Percentiles rank a stretch among this genome's conserved stretches.
phyloP scores from a whole-genome alignment of 352 stramenopile genomes.

The Hyaloperonospora brassicae region DNA sequence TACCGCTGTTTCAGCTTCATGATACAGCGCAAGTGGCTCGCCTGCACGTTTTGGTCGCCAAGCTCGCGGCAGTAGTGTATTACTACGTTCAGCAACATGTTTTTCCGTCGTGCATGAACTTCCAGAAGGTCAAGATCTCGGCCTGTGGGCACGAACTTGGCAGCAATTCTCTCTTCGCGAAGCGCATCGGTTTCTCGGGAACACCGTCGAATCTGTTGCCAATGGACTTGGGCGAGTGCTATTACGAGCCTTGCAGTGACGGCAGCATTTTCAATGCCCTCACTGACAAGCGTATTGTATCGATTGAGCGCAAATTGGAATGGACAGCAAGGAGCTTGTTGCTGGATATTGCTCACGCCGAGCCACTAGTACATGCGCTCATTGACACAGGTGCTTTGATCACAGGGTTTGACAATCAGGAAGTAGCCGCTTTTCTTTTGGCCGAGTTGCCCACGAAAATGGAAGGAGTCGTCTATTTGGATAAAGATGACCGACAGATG shows the following conservation, averaged over 20 bases:
- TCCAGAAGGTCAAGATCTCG: conserved; percentile 98
- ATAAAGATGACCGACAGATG: conserved; percentile 84
- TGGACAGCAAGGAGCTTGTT: conserved; percentile 71
- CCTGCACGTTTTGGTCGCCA: conserved; percentile 91
- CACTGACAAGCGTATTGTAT: conserved; percentile 89
- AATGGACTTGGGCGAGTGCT: conserved; percentile 96
- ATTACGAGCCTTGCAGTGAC: conserved; percentile 97
- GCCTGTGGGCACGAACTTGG: conserved; percentile 98
- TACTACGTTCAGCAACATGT: conserved; percentile 98
- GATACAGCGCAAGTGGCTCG: conserved; percentile 94
- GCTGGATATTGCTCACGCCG: conserved; percentile 62
- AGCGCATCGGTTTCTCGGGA: conserved; percentile 97
- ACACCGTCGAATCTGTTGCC: conserved; percentile 98
- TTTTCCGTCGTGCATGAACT: conserved; percentile 99
- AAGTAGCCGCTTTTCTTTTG: conserved; percentile 83
- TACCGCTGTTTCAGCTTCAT: conserved; percentile 95
- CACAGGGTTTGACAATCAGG: conserved; percentile 84
- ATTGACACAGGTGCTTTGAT: conserved; percentile 90
- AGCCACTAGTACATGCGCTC: conserved; percentile 77
- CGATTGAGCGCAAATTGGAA: conserved; percentile 75
- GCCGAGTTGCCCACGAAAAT: conserved; percentile 59
- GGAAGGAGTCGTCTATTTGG: conserved; percentile 89
- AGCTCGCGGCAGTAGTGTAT: conserved; percentile 91
- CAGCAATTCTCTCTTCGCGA: conserved; percentile 95
- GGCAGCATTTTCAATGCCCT: conserved; percentile 97